Evolutionary conservation across 202 grass and related monocot species (phyloP), one percentile per base, ranked within the genome.

Genomic region (Elaeis oleifera): DNA sequence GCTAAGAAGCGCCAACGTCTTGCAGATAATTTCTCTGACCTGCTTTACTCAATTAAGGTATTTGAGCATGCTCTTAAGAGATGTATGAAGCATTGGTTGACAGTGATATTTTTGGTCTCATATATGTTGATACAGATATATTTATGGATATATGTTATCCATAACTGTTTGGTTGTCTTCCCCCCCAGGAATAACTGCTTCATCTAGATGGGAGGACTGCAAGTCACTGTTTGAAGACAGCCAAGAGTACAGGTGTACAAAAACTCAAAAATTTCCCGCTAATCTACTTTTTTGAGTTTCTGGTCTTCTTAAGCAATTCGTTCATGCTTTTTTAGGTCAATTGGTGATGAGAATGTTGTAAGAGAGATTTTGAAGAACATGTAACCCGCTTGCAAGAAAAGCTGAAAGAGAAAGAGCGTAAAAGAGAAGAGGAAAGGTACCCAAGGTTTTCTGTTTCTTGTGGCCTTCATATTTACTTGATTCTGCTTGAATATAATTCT

Each of bases 351-450:
- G 18, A 53, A 55, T 64, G 78, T 80, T 54, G 88, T 77, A 54
- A 86, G 56, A 84, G 88, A 92, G 75, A 69, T 89, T 86, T 99
- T 72, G 77, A 99, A 63, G 85, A 88, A 26, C 86, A 83, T 59
- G 68, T 99, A 49, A 64, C 72, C 65, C 88, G 83, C 69, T 77
- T 99, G 64, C 87, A 99, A 80, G 85, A 89, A 71, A 86, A 90
- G 68, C 69, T 89, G 58, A 99, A 86, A 81, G 94, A 99, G 75
- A 97, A 89, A 74, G 94, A 89, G 23, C 94, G 82, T 16, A 70
- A 86, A 74, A 89, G 88, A 67, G 88, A 99, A 75, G 94, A 99
- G 70, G 94, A 99, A 58, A 94, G 77, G 92, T 97, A 81, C 68
- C 56, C 3, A 48, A 53, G 57, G n/a, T 23, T 25, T 68, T 53